Evolutionary conservation across 2,329 filamentous ascomycete species (phyloP), one percentile per base, ranked within the genome.

Genomic region (Massarina eburnea): DNA sequence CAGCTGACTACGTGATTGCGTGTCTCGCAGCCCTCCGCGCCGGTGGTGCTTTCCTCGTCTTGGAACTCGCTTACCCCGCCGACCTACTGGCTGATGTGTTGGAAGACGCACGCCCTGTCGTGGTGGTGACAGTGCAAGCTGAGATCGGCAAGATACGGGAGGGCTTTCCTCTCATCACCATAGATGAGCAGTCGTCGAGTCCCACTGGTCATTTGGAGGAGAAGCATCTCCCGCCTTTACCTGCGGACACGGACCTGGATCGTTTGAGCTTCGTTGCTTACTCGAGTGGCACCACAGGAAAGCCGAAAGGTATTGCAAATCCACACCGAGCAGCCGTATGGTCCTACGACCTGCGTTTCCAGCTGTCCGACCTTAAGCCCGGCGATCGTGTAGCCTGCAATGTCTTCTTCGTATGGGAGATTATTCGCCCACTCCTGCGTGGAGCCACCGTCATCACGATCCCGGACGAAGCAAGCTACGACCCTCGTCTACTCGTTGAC

Each of bases 321-420:
- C 84, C 87, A 2, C 88, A 91, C 66, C 77, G 81, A 58, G 88
- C 88, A 14, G 77, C 88, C 0, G 84, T 91, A 1, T 78, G 81
- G 21, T 91, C 88, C 6, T 91, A 91, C 63, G 76, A 89, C 56
- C 68, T 89, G 52, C 76, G 88, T 66, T 91, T 91, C 60, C 75
- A 73, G 8, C 68, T 91, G 39, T 86, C 83, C 54, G 84, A 91
- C 64, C 73, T 89, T 2, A 71, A 78, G 15, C 84, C 84, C 0
- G 87, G 87, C 14, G 88, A 91, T 56, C 81, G 88, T 6, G 87
- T 91, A 9, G 88, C 88, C n/a, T 91, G 88, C 72, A 92, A 91
- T 74, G 88, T 91, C 48, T 92, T 91, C 68, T 92, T 92, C 64
- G 79, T 91, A 37, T 92, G 88, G 88, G 88, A 92, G 66, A 91